Conservation (phyloP, 2,329 filamentous ascomycete species). For the Neofusicoccum sp. region DNA sequence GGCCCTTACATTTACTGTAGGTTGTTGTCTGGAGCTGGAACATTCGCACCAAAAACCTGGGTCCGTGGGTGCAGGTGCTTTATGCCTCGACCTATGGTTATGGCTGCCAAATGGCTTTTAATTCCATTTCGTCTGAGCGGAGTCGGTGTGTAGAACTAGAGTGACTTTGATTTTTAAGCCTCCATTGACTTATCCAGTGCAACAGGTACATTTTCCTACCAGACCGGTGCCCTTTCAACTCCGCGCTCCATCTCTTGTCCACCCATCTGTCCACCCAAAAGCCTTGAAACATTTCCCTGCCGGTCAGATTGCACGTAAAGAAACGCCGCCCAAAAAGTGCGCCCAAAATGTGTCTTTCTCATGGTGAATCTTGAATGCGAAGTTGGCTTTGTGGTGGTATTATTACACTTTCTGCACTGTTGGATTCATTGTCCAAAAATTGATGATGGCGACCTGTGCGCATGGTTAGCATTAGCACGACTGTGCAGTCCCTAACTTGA, state of each 20-base stretch:
- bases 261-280: slow-evolving; percentile 3
- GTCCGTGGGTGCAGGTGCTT: too few relatives aligned
- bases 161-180: slow-evolving; percentile 7
- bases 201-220: slow-evolving; percentile 16
- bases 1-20: too few relatives aligned
- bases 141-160: not conserved
- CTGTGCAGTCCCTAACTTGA: not conserved
- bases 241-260: slow-evolving; percentile 6
- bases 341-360: slow-evolving; percentile 11
- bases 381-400: not conserved
- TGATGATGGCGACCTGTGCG: slow-evolving; percentile 35
- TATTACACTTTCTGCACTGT: slow-evolving; percentile 14
- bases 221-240: not conserved
- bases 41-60: not conserved
- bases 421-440: slow-evolving; percentile 26
- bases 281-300: not conserved
- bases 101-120: too few relatives aligned
- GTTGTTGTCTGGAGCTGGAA: not conserved
- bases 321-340: slow-evolving; percentile 15
- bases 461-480: not conserved
- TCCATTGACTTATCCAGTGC: slow-evolving; percentile 10
- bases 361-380: slow-evolving; percentile 16
- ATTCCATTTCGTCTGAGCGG: too few relatives aligned
- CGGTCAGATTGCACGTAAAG: slow-evolving; percentile 2
- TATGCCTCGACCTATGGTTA: too few relatives aligned